phyloP scores from a whole-genome alignment of 495 filamentous ascomycete genomes.

The Aspergillus mulundensis region DNA sequence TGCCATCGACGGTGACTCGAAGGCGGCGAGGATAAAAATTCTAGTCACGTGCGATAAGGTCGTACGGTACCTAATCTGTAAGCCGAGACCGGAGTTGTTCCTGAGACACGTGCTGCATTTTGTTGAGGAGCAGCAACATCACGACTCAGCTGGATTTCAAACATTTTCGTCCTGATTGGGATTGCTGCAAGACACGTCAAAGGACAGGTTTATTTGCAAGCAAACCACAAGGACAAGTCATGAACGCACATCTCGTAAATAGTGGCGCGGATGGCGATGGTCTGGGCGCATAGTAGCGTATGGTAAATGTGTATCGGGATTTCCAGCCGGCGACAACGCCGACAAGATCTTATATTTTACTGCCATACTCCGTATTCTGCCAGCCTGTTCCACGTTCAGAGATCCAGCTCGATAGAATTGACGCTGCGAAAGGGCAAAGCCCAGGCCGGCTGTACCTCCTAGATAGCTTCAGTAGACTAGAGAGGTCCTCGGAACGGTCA shows the following conservation, averaged over 20 bases:
- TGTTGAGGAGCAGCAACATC: neutral
- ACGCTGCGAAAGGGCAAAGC: neutral
- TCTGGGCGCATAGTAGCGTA: neutral
- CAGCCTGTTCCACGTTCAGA: neutral
- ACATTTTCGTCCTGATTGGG: neutral
- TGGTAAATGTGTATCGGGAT: neutral
- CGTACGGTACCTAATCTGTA: neutral
- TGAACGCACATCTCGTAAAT: neutral
- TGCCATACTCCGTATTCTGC: neutral
- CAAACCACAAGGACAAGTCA: neutral
- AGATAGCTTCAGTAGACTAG: conserved; percentile 4
- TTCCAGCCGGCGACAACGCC: neutral
- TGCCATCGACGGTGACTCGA: neutral
- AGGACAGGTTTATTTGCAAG: neutral
- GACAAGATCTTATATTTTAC: neutral
- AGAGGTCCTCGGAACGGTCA: neutral
- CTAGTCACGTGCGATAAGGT: neutral
- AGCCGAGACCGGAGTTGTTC: neutral
- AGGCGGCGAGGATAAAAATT: neutral
- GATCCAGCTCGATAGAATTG: neutral
- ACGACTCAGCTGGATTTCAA: neutral
- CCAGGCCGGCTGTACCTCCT: neutral
- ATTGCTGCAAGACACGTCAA: neutral
- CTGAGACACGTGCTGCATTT: neutral
- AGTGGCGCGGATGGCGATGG: conserved; percentile 1